Evolutionary conservation across 2,329 filamentous ascomycete genomes (phyloP), one percentile per base, ranked within the genome.

Genomic region (Trichothecium roseum): DNA sequence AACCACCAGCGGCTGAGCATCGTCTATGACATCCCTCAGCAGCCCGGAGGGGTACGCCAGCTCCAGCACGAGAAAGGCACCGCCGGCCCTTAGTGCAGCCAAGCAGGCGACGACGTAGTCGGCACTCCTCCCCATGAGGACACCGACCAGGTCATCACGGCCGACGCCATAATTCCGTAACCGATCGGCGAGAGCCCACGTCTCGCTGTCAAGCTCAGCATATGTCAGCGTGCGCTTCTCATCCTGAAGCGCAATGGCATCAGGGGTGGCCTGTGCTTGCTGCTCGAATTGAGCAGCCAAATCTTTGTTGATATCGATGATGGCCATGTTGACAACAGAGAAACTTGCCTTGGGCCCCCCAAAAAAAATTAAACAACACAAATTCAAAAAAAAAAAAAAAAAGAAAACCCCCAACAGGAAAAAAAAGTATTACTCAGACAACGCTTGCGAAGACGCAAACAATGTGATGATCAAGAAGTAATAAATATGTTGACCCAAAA

Each of bases 91-190:
- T 28, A 88, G 69, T n/a, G 81, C 76, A 18, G 84, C 84, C 35
- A 89, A 64, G 50, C 80, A 86, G 13, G 82, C 78, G 55, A 88
- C 78, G 41, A 89, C 80, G 57, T 88, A 86, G 57, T 86, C 72
- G 33, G 81, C 81, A 53, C 81, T 84, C 37, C 83, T 76, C 37
- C 76, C 78, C 51, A 88, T 69, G 35, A 88, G 68, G 29, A 89
- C 77, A 36, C 84, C 84, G 22, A 88, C 83, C 14, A 86, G 68
- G 45, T 68, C 70, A 55, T 89, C 82, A 40, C 82, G 78, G 38
- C 74, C 71, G 37, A 88, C 82, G 30, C 81, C 80, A 59, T 79
- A 69, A 37, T 63, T 57, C 30, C 76, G 78, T 34, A 89, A 70
- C 31, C 70, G 72, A 46, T 66, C 61, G 37, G 81, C 71, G 38